These are phyloP conservation scores for Crucihimalaya himalaica DNA, from an alignment of 345 rosid species.

Conservation along the genomic window DNA sequence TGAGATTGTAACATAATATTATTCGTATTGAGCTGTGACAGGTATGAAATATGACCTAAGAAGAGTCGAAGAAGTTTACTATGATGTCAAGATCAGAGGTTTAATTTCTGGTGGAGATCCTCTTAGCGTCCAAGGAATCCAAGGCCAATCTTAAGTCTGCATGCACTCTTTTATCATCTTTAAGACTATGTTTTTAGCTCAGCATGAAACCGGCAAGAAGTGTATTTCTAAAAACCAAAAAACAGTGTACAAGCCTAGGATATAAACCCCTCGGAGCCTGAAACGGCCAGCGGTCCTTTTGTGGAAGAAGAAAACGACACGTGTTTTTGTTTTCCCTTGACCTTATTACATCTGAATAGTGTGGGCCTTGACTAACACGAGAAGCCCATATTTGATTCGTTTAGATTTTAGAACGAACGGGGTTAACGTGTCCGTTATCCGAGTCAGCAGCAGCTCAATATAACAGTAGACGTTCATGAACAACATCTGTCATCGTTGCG, in stretches of 20 bases:
- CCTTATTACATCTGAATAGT: neutral
- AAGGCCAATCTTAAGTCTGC: constrained; percentile 26
- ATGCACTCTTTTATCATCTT: neutral
- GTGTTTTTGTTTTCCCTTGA: too few relatives aligned
- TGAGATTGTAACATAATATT: neutral
- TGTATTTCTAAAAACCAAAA: neutral
- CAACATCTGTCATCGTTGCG: constrained; percentile 40
- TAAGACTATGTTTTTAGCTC: neutral
- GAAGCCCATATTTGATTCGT: constrained; percentile 1
- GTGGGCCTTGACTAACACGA: neutral
- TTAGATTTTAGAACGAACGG: neutral
- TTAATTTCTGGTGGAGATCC: constrained; percentile 50
- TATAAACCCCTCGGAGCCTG: too few relatives aligned
- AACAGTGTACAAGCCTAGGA: neutral
- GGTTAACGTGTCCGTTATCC: constrained; percentile 15
- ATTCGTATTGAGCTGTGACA: constrained; percentile 27
- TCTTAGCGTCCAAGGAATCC: constrained; percentile 24
- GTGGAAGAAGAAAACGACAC: constrained; percentile 6
- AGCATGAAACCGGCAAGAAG: constrained; percentile 14
- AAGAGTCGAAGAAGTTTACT: constrained; percentile 86
- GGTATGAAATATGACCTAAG: constrained; percentile 87
- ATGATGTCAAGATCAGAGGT: constrained; percentile 89
- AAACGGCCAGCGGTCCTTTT: too few relatives aligned
- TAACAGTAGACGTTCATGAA: constrained; percentile 30
- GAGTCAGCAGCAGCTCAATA: neutral